Percentiles rank a stretch among this genome's conserved stretches.
phyloP scores from a whole-genome alignment of 192 early-diverging fungal genomes.

The Coemansia sp. region DNA sequence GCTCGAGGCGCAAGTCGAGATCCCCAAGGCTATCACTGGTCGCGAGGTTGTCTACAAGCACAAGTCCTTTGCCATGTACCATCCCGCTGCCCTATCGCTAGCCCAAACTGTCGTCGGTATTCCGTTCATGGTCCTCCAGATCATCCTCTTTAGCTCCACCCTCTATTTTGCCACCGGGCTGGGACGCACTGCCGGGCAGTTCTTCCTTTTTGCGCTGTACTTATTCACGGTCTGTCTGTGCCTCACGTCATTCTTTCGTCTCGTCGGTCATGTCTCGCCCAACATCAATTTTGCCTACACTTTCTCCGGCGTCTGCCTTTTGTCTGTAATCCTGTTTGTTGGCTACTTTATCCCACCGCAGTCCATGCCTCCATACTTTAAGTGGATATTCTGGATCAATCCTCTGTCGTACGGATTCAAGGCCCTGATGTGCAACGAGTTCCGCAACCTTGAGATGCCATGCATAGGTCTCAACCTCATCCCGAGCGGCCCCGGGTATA shows the following conservation, averaged over 20 bases:
- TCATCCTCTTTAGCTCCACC: conserved; percentile 59
- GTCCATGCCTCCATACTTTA: conserved; percentile 65
- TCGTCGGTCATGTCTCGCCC: conserved; percentile 46
- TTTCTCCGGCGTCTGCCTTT: conserved; percentile 35
- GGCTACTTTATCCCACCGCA: conserved; percentile 60
- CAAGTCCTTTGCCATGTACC: conserved; percentile 68
- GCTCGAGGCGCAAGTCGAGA: conserved; percentile 65
- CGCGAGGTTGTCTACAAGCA: conserved; percentile 78
- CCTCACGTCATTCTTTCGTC: conserved; percentile 60
- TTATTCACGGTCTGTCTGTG: conserved; percentile 60
- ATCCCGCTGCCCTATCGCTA: conserved; percentile 63
- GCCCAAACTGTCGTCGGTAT: conserved; percentile 61
- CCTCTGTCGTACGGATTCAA: conserved; percentile 67
- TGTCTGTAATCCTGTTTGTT: conserved; percentile 45
- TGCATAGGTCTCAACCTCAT: conserved; percentile 41
- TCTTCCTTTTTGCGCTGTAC: conserved; percentile 64
- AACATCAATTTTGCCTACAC: conserved; percentile 49
- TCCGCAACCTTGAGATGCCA: conserved; percentile 45
- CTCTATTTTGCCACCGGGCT: conserved; percentile 68
- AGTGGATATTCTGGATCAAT: conserved; percentile 69
- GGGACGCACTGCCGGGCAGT: conserved; percentile 56
- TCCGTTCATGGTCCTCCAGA: conserved; percentile 54
- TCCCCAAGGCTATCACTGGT: conserved; percentile 68
- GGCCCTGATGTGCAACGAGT: conserved; percentile 70
- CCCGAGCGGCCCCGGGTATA: conserved; percentile 56